Evolutionary conservation across 257 asterid species (phyloP).

Genomic region (Capsicum rhomboideum): DNA sequence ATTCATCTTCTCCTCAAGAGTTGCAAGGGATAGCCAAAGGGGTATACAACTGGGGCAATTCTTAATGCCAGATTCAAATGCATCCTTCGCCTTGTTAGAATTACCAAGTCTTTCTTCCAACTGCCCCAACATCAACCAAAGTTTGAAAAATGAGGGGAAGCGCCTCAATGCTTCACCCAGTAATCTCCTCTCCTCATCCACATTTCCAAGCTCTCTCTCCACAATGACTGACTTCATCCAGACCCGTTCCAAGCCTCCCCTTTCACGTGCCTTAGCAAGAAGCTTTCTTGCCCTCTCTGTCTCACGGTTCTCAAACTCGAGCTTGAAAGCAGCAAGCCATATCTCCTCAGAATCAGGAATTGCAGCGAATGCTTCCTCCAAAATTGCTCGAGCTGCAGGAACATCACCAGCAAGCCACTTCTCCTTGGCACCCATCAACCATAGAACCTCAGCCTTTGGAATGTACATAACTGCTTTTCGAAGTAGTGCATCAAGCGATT

Average conservation of each 20-base stretch:
- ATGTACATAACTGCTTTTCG: conserved; percentile 85
- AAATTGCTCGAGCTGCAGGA: conserved; percentile 88
- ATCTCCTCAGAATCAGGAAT: conserved; percentile 92
- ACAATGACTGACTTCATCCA: conserved; percentile 98
- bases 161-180: conserved; percentile 70
- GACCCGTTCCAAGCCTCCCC: conserved; percentile 87
- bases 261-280: conserved; percentile 88
- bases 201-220: conserved; percentile 81
- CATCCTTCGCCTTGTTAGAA: conserved; percentile 54
- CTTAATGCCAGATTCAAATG: conserved; percentile 60
- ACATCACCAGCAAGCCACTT: conserved; percentile 99
- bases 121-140: conserved; percentile 92
- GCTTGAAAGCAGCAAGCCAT: conserved; percentile 98
- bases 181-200: conserved; percentile 61
- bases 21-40: conserved; percentile 80
- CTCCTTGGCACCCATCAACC: conserved; percentile 98
- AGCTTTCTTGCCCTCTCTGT: conserved; percentile 85
- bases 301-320: conserved; percentile 92
- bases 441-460: conserved; percentile 82
- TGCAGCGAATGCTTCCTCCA: conserved; percentile 95
- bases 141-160: conserved; percentile 74
- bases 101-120: conserved; percentile 67
- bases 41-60: conserved; percentile 61
- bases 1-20: conserved; percentile 62
- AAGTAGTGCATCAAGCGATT: conserved; percentile 68